Conservation (phyloP, 2,329 filamentous ascomycete species). For the Sclerotinia trifoliorum region DNA sequence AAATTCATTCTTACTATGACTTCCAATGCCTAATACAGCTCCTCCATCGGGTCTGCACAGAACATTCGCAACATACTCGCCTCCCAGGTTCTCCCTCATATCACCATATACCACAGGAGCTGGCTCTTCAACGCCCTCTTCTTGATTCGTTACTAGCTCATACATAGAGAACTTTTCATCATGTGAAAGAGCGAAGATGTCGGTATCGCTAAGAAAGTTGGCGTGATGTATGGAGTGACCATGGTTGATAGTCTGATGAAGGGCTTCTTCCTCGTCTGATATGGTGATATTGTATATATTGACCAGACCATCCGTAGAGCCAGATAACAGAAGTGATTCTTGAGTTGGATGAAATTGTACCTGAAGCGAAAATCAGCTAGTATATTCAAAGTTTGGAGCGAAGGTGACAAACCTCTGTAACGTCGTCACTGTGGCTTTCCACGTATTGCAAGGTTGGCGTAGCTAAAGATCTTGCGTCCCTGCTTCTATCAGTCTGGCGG, state of each 20-base stretch:
- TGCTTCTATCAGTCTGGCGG: constrained; percentile 35
- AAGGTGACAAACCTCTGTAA: constrained; percentile 52
- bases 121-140: constrained; percentile 53
- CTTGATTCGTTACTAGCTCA: constrained; percentile 62
- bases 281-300: constrained; percentile 73
- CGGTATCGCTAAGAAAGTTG: constrained; percentile 63
- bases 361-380: constrained; percentile 42
- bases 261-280: constrained; percentile 72
- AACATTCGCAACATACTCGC: constrained; percentile 73
- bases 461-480: constrained; percentile 56
- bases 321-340: constrained; percentile 65
- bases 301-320: constrained; percentile 76
- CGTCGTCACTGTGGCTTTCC: constrained; percentile 66
- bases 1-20: constrained; percentile 60
- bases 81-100: constrained; percentile 61
- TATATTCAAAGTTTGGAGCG: constrained; percentile 23
- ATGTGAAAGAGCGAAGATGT: constrained; percentile 72
- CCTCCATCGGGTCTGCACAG: constrained; percentile 59
- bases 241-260: constrained; percentile 77
- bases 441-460: constrained; percentile 54
- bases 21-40: constrained; percentile 63
- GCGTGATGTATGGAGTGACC: constrained; percentile 72
- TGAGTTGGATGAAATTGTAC: constrained; percentile 61
- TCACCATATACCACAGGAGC: constrained; percentile 63
- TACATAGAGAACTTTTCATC: constrained; percentile 78